Evolutionary conservation across 352 stramenopile genomes (phyloP), one percentile per base, ranked within the genome.

Genomic region (Globisporangium alternatum): DNA sequence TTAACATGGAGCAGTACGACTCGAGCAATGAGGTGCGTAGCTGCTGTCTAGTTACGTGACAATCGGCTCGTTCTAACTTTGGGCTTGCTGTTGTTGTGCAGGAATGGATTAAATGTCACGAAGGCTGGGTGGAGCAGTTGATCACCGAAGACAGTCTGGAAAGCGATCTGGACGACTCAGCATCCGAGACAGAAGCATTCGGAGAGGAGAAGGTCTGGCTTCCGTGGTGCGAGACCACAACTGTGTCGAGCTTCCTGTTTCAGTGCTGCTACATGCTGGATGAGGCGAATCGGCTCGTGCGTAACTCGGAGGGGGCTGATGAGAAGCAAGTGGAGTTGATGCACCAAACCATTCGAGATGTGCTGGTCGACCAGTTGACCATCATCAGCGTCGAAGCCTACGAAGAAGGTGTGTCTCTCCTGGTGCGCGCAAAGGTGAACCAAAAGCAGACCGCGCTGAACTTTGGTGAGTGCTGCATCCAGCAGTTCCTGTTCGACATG

Each of bases 401-500:
- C 49, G 74, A 87, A 53, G 72, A 79, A 55, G 83, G 80, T 2
- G 77, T 95, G 2, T 74, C 78, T 58, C 69, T 85, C 19, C 73
- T 95, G 31, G 63, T 89, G 17, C 51, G 77, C 60, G 77, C 83
- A 0, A 92, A 84, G 67, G 37, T 64, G 5, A 69, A 58, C 13
- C 74, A 88, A 64, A 77, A 69, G 35, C 72, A 78, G 30, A 76
- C 70, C 6, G 68, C 84, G 31, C 67, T 94, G 31, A 91, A 94
- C 52, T 95, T 96, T 65, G 88, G 88, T 31, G 83, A 96, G 67
- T 92, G 75, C 56, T 93, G 83, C 60, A 81, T 91, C 57, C 75
- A 90, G 60, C 88, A 96, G 70, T 93, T 93, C 60, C 72, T 96
- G 8, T 96, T 96, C 56, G 88, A 96, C 60, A 87, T 96, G 80